Evolutionary conservation across 768 basidiomycete genomes (phyloP).

Genomic region (Mrakia gelida): DNA sequence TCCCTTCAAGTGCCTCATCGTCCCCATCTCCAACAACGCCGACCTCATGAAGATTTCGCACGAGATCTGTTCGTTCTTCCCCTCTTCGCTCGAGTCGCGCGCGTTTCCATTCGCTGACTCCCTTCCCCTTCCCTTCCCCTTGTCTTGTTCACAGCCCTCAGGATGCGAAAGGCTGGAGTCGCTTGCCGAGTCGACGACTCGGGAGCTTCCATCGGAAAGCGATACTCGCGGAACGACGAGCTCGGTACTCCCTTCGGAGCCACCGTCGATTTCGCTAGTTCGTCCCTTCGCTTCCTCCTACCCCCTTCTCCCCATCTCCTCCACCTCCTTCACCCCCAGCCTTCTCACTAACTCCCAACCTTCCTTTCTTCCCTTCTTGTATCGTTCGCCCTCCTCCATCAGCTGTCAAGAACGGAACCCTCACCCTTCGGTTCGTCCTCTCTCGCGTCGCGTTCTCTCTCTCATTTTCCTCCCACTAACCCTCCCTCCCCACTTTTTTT

Average conservation of each 20-base stretch:
- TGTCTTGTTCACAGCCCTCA: conserved; percentile 57
- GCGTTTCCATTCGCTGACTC: neutral
- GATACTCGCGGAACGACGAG: conserved; percentile 96
- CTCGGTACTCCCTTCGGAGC: conserved; percentile 95
- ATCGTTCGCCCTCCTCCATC: neutral
- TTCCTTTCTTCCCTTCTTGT: neutral
- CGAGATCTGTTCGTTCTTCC: conserved; percentile 74
- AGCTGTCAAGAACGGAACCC: conserved; percentile 62
- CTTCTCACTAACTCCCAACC: neutral
- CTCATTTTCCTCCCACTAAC: neutral
- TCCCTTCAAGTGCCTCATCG: conserved; percentile 94
- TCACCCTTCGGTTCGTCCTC: conserved; percentile 76
- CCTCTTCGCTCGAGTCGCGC: neutral
- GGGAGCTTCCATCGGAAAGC: conserved; percentile 88
- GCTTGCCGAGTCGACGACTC: conserved; percentile 95
- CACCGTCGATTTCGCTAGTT: conserved; percentile 92
- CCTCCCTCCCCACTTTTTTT: neutral
- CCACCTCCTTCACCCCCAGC: no score
- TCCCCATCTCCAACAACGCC: conserved; percentile 80
- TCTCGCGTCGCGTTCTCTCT: neutral
- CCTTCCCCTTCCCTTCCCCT: neutral
- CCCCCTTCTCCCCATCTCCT: neutral
- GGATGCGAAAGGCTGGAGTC: conserved; percentile 81
- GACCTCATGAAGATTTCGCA: conserved; percentile 77
- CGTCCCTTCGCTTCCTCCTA: conserved; percentile 22